Percentiles rank a stretch among this genome's conserved stretches.
These are phyloP conservation scores for Parachlorella kessleri DNA, from an alignment of 139 green algal genomes.

Conservation along the genomic window DNA sequence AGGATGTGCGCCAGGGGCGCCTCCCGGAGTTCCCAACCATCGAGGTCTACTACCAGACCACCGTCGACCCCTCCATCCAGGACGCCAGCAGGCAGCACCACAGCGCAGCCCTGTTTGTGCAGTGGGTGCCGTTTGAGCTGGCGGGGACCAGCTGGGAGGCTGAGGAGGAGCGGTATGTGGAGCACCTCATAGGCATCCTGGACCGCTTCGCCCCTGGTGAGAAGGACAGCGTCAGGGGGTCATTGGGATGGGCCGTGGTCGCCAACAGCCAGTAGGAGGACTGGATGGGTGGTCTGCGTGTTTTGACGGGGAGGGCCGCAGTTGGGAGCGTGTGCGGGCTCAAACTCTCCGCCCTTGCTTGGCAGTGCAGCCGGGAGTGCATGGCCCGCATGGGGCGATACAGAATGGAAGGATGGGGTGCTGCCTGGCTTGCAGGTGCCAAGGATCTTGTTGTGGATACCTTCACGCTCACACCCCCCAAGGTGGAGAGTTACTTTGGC, in stretches of 20 bases:
- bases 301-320: too few species aligned
- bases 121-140: constrained; percentile 40
- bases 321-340: too few species aligned
- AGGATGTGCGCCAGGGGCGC: constrained; percentile 25
- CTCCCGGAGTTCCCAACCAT: constrained; percentile 59
- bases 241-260: too few species aligned
- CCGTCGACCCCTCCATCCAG: constrained; percentile 45
- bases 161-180: constrained; percentile 46
- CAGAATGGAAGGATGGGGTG: too few species aligned
- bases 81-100: constrained; percentile 51
- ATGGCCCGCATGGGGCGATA: too few species aligned
- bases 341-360: too few species aligned
- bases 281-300: too few species aligned
- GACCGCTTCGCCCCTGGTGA: constrained; percentile 51
- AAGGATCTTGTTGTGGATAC: constrained; percentile 52
- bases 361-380: too few species aligned
- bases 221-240: too few species aligned
- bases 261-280: too few species aligned
- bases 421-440: too few species aligned
- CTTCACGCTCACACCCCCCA: constrained; percentile 54
- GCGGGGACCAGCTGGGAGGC: constrained; percentile 47
- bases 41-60: constrained; percentile 59
- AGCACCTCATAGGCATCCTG: constrained; percentile 49
- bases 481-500: constrained; percentile 64
- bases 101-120: constrained; percentile 63